Evolutionary conservation across 306 rosid species (phyloP).

Genomic region (Prinsepia uniflora): DNA sequence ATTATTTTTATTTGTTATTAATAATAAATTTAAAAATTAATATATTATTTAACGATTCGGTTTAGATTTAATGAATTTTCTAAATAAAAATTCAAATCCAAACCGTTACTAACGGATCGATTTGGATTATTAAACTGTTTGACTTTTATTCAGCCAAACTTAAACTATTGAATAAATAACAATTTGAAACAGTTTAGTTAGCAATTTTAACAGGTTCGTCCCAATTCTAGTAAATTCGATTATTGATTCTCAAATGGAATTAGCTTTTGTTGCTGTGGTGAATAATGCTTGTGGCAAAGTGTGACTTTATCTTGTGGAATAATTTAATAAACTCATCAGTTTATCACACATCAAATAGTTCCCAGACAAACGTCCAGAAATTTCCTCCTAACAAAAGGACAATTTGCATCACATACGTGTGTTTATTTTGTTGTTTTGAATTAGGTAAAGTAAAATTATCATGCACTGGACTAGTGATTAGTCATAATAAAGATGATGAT

Average conservation of each 20-base stretch:
- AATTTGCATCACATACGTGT: constrained; percentile 5
- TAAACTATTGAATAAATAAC: too few species aligned
- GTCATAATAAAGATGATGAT: too few species aligned
- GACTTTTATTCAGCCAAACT: too few species aligned
- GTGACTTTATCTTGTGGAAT: neutral
- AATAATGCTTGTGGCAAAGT: constrained; percentile 3
- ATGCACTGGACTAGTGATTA: constrained; percentile 6
- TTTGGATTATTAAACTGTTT: too few species aligned
- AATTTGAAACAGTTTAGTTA: too few species aligned
- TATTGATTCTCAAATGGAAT: constrained; percentile 5
- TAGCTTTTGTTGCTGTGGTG: constrained; percentile 16
- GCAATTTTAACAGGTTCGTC: too few species aligned
- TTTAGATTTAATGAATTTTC: too few species aligned
- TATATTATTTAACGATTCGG: too few species aligned
- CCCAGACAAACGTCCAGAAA: constrained; percentile 18
- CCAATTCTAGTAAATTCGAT: neutral
- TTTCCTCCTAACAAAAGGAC: constrained; percentile 14
- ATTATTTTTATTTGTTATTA: too few species aligned
- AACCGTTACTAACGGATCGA: too few species aligned
- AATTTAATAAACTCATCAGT: constrained; percentile 24
- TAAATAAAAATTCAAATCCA: too few species aligned
- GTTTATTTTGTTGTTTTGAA: neutral
- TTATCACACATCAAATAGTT: constrained; percentile 12
- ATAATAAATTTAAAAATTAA: too few species aligned
- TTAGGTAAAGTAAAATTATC: neutral